Evolutionary conservation across 2,329 filamentous ascomycete genomes (phyloP), one percentile per base, ranked within the genome.

Genomic region (Pyricularia pennisetigena): DNA sequence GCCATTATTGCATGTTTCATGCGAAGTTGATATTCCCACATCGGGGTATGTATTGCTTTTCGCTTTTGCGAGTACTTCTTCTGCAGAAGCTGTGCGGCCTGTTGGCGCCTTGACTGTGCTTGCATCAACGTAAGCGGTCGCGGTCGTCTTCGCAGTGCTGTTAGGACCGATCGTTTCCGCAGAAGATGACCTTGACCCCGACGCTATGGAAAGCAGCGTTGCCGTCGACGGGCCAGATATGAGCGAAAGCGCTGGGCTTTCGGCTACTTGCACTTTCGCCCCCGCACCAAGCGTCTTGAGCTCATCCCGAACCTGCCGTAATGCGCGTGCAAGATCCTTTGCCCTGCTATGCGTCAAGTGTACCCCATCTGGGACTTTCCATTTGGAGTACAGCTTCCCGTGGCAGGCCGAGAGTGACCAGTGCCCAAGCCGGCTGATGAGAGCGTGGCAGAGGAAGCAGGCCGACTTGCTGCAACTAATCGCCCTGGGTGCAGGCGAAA

Each of bases 391-490:
- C 16, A 65, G 35, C 4, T 30, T 35, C 23, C 62, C 49, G 29
- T 68, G 67, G 14, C 23, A 49, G 26, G 20, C 24, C 12, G 41
- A 68, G 32, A 68, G 10, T 23, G 9, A 23, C 35, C 65, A 68
- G n/a, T 14, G 41, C 12, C 61, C 67, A 16, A 65, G 32, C n/a
- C 57, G 65, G 16, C 29, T 28, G 28, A 68, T 68, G 49, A 68
- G 62, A 23, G 57, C 29, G 29, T 65, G 35, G 35, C 67, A 68
- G 29, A 68, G 32, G 24, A 29, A 65, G 28, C 67, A 68, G 5
- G 61, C 61, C 24, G 67, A 68, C 67, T 68, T 68, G 67, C 67
- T 68, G 61, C 67, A 57, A 14, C 67, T 63, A 24, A 68, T 68
- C 16, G 62, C 62, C 26, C 67, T 49, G 10, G 67, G 67, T 20